phyloP scores from a whole-genome alignment of 2,329 filamentous ascomycete genomes.

The Sclerotinia nivalis region DNA sequence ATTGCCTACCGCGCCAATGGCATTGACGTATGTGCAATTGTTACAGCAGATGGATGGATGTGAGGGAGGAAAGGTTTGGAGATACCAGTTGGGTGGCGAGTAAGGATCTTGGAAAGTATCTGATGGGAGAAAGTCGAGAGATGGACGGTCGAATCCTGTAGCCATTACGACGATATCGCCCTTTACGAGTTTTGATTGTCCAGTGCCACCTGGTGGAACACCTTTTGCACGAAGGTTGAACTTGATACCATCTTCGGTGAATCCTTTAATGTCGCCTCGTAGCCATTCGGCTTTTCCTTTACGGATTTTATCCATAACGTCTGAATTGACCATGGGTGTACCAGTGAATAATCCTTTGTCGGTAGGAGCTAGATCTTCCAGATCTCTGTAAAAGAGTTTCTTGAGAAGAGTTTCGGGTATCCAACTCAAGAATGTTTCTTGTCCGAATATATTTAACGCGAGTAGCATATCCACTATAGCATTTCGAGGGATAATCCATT shows the following conservation, averaged over 20 bases:
- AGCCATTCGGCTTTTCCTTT: slow-evolving; percentile 74
- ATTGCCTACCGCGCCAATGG: slow-evolving; percentile 80
- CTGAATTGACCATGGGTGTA: slow-evolving; percentile 85
- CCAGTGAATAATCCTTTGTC: slow-evolving; percentile 76
- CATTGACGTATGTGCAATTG: slow-evolving; percentile 76
- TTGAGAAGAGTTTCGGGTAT: slow-evolving; percentile 75
- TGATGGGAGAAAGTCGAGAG: slow-evolving; percentile 70
- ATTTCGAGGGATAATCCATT: slow-evolving; percentile 86
- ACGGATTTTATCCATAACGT: slow-evolving; percentile 75
- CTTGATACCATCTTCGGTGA: slow-evolving; percentile 62
- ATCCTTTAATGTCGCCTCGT: slow-evolving; percentile 72
- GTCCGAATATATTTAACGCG: slow-evolving; percentile 75
- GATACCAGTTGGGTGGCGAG: slow-evolving; percentile 80
- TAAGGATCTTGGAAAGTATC: slow-evolving; percentile 75
- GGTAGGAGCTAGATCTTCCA: slow-evolving; percentile 69
- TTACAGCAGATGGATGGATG: slow-evolving; percentile 75
- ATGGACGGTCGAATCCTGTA: slow-evolving; percentile 76
- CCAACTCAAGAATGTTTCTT: slow-evolving; percentile 73
- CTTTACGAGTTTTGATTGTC: slow-evolving; percentile 63
- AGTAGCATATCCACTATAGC: slow-evolving; percentile 71
- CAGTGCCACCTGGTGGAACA: slow-evolving; percentile 75
- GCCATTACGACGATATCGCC: slow-evolving; percentile 81
- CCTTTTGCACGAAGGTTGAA: slow-evolving; percentile 73
- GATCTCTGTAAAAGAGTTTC: slow-evolving; percentile 80
- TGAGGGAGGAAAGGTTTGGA: slow-evolving; percentile 78